Percentiles rank a stretch among this genome's conserved stretches.
Evolutionary conservation across 345 rosid genomes (phyloP).

Genomic region (Microcos paniculata): DNA sequence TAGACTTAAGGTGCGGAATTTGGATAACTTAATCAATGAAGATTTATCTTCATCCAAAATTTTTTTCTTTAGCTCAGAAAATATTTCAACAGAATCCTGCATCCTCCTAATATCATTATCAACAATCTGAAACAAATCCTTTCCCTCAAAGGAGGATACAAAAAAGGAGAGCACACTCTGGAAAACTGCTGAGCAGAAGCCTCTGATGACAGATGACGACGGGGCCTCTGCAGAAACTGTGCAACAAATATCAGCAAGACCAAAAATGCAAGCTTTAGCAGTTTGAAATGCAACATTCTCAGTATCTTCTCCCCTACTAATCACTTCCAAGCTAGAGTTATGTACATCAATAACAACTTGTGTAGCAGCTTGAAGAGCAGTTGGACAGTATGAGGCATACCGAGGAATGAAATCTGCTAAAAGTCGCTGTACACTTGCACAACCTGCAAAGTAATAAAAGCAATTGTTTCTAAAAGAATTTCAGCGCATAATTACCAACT

Average conservation of each 20-base stretch:
- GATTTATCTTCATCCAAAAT: slow-evolving; percentile 52
- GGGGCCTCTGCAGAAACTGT: slow-evolving; percentile 58
- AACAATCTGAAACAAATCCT: slow-evolving; percentile 53
- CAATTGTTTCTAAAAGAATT: background rate
- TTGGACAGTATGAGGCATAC: slow-evolving; percentile 75
- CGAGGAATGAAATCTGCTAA: slow-evolving; percentile 88
- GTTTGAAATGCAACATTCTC: slow-evolving; percentile 79
- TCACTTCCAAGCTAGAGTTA: slow-evolving; percentile 50
- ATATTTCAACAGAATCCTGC: slow-evolving; percentile 45
- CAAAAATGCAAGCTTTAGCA: slow-evolving; percentile 77
- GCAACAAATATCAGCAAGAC: slow-evolving; percentile 77
- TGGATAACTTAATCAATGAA: slow-evolving; percentile 53
- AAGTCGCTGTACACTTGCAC: slow-evolving; percentile 81
- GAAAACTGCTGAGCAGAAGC: slow-evolving; percentile 69
- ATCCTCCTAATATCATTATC: slow-evolving; percentile 52
- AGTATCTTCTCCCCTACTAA: slow-evolving; percentile 59
- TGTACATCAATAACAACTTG: slow-evolving; percentile 63
- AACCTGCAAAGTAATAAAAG: slow-evolving; percentile 55
- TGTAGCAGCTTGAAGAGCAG: slow-evolving; percentile 74
- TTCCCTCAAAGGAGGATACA: slow-evolving; percentile 52
- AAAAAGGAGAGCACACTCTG: slow-evolving; percentile 67
- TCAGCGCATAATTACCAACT: background rate
- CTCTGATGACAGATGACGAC: slow-evolving; percentile 46
- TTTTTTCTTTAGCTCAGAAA: slow-evolving; percentile 65
- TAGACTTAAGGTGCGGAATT: slow-evolving; percentile 55